Evolutionary conservation across 768 basidiomycete species (phyloP).

Genomic region (Pluteus cervinus): DNA sequence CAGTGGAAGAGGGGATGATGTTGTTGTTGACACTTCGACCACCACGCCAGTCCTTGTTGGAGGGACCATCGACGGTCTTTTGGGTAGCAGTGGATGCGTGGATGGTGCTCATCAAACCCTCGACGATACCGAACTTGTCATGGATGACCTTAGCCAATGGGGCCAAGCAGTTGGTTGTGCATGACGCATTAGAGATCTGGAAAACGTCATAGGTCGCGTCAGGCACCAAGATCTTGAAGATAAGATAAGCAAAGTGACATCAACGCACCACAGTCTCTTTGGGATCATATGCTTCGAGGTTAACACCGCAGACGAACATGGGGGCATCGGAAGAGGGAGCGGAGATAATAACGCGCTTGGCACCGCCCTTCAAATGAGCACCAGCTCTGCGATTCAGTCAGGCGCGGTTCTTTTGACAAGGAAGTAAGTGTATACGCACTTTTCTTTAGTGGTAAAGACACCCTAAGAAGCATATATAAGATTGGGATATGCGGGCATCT

Average conservation of each 20-base stretch:
- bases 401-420: constrained; percentile 2
- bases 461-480: constrained; percentile 44
- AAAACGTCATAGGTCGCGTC: neutral
- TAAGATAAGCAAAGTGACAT: too few relatives aligned
- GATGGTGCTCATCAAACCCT: constrained; percentile 94
- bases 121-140: constrained; percentile 88
- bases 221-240: too few relatives aligned
- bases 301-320: constrained; percentile 91
- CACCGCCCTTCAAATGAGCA: constrained; percentile 90
- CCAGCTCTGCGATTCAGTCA: constrained; percentile 48
- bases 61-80: constrained; percentile 86
- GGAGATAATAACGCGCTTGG: constrained; percentile 98
- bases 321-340: constrained; percentile 91
- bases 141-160: constrained; percentile 91
- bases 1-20: constrained; percentile 95
- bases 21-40: constrained; percentile 89
- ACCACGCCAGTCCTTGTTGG: constrained; percentile 89
- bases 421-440: constrained; percentile 34
- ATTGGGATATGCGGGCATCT: constrained; percentile 8
- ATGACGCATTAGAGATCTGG: constrained; percentile 94
- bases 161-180: constrained; percentile 95
- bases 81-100: constrained; percentile 89
- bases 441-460: constrained; percentile 91
- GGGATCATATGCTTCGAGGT: constrained; percentile 84
- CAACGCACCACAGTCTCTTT: constrained; percentile 73